These are phyloP conservation scores for Penicillium turbatum DNA, from an alignment of 495 filamentous ascomycete genomes.

Conservation along the genomic window DNA sequence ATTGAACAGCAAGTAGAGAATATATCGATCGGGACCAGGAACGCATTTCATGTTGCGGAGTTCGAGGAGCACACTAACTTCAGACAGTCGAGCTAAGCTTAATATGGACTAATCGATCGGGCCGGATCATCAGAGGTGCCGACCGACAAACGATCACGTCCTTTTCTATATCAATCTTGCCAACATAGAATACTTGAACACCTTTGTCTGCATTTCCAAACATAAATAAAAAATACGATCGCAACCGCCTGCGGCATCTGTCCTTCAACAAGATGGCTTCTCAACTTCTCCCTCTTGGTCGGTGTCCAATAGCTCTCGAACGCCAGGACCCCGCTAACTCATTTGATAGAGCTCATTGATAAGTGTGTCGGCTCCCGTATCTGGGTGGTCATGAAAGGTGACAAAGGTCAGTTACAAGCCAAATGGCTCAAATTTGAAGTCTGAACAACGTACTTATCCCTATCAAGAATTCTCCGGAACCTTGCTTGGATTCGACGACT, in stretches of 20 bases:
- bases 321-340: constrained; percentile 18
- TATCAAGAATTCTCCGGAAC: constrained; percentile 85
- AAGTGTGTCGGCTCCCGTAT: constrained; percentile 97
- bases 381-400: constrained; percentile 99
- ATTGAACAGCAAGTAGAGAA: not conserved
- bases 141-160: constrained; percentile 18
- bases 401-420: constrained; percentile 63
- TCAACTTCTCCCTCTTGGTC: constrained; percentile 76
- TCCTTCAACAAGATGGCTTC: constrained; percentile 57
- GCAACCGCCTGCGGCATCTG: not conserved
- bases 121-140: constrained; percentile 14
- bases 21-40: not conserved
- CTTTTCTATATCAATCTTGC: constrained; percentile 23
- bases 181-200: not conserved
- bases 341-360: constrained; percentile 81
- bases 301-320: constrained; percentile 4
- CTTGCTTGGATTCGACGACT: constrained; percentile 94
- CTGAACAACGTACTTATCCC: constrained; percentile 16
- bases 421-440: not conserved
- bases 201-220: not conserved
- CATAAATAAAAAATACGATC: not conserved
- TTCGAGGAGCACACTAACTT: not conserved
- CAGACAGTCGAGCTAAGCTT: not conserved
- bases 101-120: constrained; percentile 12
- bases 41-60: constrained; percentile 1